These are phyloP conservation scores for Oryza nivara DNA, from an alignment of 176 grass and related monocot species.

Conservation along the genomic window DNA sequence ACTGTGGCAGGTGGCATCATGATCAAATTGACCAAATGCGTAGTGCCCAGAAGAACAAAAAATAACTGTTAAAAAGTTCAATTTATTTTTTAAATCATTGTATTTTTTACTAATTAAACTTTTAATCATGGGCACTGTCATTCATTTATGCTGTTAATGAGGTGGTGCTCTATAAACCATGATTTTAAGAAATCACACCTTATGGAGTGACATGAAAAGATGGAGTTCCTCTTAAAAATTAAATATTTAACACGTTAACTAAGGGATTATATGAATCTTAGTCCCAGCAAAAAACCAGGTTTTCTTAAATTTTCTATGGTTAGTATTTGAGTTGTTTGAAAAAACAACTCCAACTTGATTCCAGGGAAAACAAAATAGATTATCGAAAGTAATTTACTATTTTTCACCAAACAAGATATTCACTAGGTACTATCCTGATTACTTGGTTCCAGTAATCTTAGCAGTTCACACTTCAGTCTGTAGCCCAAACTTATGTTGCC, in stretches of 20 bases:
- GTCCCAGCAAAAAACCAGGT: too few relatives aligned
- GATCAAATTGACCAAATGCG: neutral
- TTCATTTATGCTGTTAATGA: neutral
- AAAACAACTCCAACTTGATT: neutral
- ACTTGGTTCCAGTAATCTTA: neutral
- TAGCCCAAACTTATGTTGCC: neutral
- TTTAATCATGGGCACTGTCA: neutral
- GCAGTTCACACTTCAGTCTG: neutral
- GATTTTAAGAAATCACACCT: neutral
- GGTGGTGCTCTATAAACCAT: neutral
- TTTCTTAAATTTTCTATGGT: neutral
- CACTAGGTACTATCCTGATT: neutral
- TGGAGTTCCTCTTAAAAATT: neutral
- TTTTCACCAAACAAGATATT: neutral
- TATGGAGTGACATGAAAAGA: slow-evolving; percentile 9
- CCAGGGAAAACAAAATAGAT: neutral
- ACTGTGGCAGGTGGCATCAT: neutral
- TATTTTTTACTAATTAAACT: neutral
- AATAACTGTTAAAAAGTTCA: neutral
- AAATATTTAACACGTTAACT: neutral
- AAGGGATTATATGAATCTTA: neutral
- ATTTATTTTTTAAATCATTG: neutral
- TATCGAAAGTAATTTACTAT: neutral
- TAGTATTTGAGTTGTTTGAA: neutral
- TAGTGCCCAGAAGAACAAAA: neutral